phyloP scores from a whole-genome alignment of 441 rosid species.

The Flueggea neowawraea region DNA sequence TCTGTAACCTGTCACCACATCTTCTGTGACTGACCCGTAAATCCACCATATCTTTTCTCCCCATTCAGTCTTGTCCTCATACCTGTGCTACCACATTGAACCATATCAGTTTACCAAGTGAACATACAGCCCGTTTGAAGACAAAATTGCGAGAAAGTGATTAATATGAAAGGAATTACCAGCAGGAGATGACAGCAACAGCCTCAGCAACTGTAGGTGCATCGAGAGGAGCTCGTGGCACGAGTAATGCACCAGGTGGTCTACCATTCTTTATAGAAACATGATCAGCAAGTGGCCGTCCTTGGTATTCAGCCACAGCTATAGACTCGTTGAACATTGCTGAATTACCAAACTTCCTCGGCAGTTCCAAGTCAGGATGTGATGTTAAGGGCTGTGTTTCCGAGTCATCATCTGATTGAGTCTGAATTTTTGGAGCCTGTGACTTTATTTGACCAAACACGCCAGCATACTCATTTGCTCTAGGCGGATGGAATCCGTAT shows the following conservation, averaged over 20 bases:
- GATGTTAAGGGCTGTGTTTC: conserved; percentile 56
- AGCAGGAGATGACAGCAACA: conserved; percentile 89
- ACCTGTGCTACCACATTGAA: conserved; percentile 35
- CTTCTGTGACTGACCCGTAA: conserved; percentile 95
- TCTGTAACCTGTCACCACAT: conserved; percentile 92
- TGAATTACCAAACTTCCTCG: conserved; percentile 73
- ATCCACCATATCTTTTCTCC: conserved; percentile 92
- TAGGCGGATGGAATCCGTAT: conserved; percentile 85
- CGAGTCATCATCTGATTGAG: conserved; percentile 33
- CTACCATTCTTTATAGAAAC: conserved; percentile 77
- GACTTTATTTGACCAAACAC: conserved; percentile 57
- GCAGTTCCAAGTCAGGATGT: conserved; percentile 73
- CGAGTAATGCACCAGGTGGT: conserved; percentile 83
- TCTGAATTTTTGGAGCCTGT: conserved; percentile 26
- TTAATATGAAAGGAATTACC: conserved; percentile 33
- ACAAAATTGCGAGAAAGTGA: too few species aligned
- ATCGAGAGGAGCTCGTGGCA: conserved; percentile 78
- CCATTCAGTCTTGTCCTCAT: conserved; percentile 92
- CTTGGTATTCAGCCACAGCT: conserved; percentile 80
- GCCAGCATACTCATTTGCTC: conserved; percentile 73
- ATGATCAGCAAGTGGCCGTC: conserved; percentile 90
- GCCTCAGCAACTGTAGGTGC: conserved; percentile 97
- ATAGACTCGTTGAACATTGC: conserved; percentile 66
- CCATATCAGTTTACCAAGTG: neutral
- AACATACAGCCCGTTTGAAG: too few species aligned